Evolutionary conservation across 345 rosid species (phyloP), one percentile per base, ranked within the genome.

Genomic region (Melastoma malabathricum): DNA sequence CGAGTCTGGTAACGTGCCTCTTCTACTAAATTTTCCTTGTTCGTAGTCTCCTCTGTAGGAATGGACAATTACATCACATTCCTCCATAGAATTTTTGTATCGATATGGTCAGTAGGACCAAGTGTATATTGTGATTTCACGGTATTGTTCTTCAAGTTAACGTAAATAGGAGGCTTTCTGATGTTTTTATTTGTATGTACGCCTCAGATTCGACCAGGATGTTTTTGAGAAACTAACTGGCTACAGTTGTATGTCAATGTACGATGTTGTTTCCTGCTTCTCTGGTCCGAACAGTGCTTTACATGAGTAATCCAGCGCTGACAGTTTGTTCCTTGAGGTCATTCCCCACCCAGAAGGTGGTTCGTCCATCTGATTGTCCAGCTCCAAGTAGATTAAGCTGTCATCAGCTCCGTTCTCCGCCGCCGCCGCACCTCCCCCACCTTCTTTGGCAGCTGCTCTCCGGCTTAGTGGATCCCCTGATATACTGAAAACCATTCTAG

Each of bases 291-390:
- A 46, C 6, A 15, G 48, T 5, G 48, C 19, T 18, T 22, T 15
- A 46, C 14, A 3, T 46, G 48, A 2, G 61, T 57, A 63, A 44
- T 58, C 46, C 25, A 62, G 57, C 44, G 47, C 66, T 64, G 13
- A 61, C 51, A 23, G 5, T 55, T 5, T 65, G 79, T 58, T 64
- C 68, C 44, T 61, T 59, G 44, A 73, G 29, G 56, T 63, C 72
- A 18, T 54, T 56, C 34, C 23, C 55, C 38, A 31, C 7, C 38
- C 38, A 31, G 10, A 31, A 31, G 7, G 19, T 66, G 7, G 19
- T 66, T 67, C 72, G 43, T 67, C 67, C 14, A 63, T 48, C 67
- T 69, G 54, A 44, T 70, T 66, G 59, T 73, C 72, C 54, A 73
- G 47, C 50, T 73, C 78, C 44, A 66, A 49, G 59, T 63, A 69